Evolutionary conservation across 768 basidiomycete genomes (phyloP), one percentile per base, ranked within the genome.

Genomic region (Boletus huronensis): DNA sequence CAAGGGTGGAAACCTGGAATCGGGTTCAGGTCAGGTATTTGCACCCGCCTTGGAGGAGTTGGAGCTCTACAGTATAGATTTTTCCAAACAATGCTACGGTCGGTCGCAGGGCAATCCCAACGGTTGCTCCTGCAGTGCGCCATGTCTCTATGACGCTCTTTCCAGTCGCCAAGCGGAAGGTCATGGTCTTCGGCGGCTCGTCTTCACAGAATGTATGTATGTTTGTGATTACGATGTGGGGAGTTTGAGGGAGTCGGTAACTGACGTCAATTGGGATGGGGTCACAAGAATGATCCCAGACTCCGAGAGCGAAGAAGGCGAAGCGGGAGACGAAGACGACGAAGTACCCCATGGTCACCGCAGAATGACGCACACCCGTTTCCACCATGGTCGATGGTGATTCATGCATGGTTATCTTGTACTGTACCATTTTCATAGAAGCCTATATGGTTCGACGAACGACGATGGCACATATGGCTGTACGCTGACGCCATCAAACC

Each of bases 211-310:
- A 4, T 65, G 66, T n/a, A 40, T 46, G 45, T 52, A 55, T 19
- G 29, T 65, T 16, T 36, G 8, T 23, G 47, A 38, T 10, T 6
- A 40, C 16, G 53, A 53, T 9, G 49, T 58, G 10, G 46, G 35
- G 25, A 32, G 3, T 1, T 40, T 65, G 39, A 50, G 32, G 40
- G 41, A 21, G 14, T 52, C 34, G 9, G 62, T 60, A 28, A 19
- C 31, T 39, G 44, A 60, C 11, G 52, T 66, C 36, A 9, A 52
- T 17, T 69, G 64, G 65, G 62, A 69, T 35, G 48, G 54, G 19
- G 7, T 58, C 38, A 50, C 40, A 25, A 52, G 48, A 40, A 32
- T 29, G 16, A 29, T 17, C 3, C 39, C 44, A 28, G 41, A 29
- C 5, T 29, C 29, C 4, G 56, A 42, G 40, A 53, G 40, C 10